Conservation (phyloP, 75 land plant species). For the Cunninghamia lanceolata region DNA sequence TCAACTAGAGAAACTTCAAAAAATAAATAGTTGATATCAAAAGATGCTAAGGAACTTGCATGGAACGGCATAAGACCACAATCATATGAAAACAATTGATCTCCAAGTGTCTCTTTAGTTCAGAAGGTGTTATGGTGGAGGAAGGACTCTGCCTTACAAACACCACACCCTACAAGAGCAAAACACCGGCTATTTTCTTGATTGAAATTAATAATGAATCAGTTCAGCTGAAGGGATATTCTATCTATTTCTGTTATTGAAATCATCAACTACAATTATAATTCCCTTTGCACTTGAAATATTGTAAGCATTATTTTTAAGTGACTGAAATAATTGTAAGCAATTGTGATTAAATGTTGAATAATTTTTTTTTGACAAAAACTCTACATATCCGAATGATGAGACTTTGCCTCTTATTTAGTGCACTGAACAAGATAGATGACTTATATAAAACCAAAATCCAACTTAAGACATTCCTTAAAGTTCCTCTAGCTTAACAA, state of each 20-base stretch:
- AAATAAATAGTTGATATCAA: background rate
- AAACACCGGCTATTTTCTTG: background rate
- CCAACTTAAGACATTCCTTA: too few species aligned
- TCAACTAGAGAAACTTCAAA: background rate
- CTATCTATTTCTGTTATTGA: too few species aligned
- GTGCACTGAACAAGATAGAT: conserved; percentile 39
- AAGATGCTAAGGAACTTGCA: conserved; percentile 15
- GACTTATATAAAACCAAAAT: conserved; percentile 51
- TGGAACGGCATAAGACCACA: conserved; percentile 28
- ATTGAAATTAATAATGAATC: too few species aligned
- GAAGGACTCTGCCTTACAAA: conserved; percentile 57
- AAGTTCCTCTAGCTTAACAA: too few species aligned
- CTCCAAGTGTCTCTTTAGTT: conserved; percentile 63
- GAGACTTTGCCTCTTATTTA: background rate
- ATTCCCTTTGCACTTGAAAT: background rate
- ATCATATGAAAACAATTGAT: conserved; percentile 52
- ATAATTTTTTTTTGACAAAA: background rate
- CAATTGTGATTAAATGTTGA: too few species aligned
- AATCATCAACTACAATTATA: too few species aligned
- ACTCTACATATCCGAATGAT: conserved; percentile 14
- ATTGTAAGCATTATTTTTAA: background rate
- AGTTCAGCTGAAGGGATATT: too few species aligned
- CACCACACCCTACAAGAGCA: conserved; percentile 40
- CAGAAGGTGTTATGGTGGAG: conserved; percentile 51
- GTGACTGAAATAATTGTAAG: background rate